Evolutionary conservation across 2,329 filamentous ascomycete genomes (phyloP), one percentile per base, ranked within the genome.

Genomic region (Ramichloridium luteum): DNA sequence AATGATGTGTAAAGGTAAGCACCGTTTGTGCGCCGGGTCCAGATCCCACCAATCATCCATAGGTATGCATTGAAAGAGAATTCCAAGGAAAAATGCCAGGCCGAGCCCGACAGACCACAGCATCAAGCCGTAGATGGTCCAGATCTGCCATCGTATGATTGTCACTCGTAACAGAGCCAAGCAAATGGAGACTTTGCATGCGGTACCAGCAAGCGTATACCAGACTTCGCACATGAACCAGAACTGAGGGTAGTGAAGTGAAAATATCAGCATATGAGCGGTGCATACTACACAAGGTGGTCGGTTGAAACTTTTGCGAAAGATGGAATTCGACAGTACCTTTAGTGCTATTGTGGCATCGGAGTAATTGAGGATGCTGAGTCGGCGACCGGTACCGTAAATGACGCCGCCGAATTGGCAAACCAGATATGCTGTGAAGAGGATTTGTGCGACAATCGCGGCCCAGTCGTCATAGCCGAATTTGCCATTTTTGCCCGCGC

Each of bases 161-260:
- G 67, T 64, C 12, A 73, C 57, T 29, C 68, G 62, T 10, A 71
- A 59, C 26, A 72, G 59, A 37, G 70, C 68, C n/a, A 68, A n/a
- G n/a, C n/a, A n/a, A n/a, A n/a, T n/a, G n/a, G n/a, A n/a, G n/a
- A n/a, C n/a, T n/a, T n/a, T n/a, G n/a, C n/a, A n/a, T n/a, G n/a
- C n/a, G n/a, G n/a, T n/a, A n/a, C n/a, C n/a, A n/a, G n/a, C n/a
- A n/a, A n/a, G n/a, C n/a, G n/a, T n/a, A n/a, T n/a, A n/a, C n/a
- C n/a, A n/a, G n/a, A n/a, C n/a, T n/a, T n/a, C n/a, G n/a, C n/a
- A n/a, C n/a, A n/a, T n/a, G n/a, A n/a, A n/a, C n/a, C n/a, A n/a
- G n/a, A n/a, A n/a, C n/a, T n/a, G n/a, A n/a, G n/a, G n/a, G n/a
- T n/a, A n/a, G n/a, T n/a, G n/a, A n/a, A n/a, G n/a, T n/a, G n/a